A percentile compares a stretch with the other conserved stretches of the same genome.
Evolutionary conservation across 169 alveolate species (phyloP).

Genomic region (Eimeria acervulina): DNA sequence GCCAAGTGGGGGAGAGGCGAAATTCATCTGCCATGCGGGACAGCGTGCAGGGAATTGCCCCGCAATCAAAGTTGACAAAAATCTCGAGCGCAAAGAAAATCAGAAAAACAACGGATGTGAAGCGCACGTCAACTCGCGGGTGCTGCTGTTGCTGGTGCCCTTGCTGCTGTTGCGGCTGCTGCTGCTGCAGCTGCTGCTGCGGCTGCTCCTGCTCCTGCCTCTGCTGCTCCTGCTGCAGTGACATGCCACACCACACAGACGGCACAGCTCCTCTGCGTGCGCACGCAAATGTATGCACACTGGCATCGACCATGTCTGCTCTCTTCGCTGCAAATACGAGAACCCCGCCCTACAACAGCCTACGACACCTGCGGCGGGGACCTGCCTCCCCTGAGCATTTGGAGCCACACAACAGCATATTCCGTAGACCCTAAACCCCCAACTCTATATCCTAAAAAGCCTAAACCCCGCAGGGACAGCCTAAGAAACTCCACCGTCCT

Average conservation of each 20-base stretch:
- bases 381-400: background rate
- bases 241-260: background rate
- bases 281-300: background rate
- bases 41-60: slow-evolving; percentile 81
- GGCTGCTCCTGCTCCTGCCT: slow-evolving; percentile 7
- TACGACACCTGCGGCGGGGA: background rate
- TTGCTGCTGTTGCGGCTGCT: background rate
- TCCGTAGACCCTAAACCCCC: background rate
- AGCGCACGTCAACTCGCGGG: slow-evolving; percentile 77
- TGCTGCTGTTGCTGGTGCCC: slow-evolving; percentile 33
- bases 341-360: background rate
- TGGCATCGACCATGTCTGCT: background rate
- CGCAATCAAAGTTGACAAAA: slow-evolving; percentile 81
- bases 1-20: slow-evolving; percentile 82
- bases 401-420: background rate
- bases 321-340: background rate
- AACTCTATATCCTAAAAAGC: background rate
- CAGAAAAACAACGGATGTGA: slow-evolving; percentile 21
- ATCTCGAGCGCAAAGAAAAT: slow-evolving; percentile 67
- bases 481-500: background rate
- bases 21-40: slow-evolving; percentile 71
- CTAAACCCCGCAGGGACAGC: slow-evolving; percentile 5
- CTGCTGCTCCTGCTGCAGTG: background rate
- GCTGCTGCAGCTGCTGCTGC: background rate
- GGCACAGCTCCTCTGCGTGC: background rate